phyloP scores from a whole-genome alignment of 1,284 basidiomycete genomes.

The Ustanciosporium gigantosporum region DNA sequence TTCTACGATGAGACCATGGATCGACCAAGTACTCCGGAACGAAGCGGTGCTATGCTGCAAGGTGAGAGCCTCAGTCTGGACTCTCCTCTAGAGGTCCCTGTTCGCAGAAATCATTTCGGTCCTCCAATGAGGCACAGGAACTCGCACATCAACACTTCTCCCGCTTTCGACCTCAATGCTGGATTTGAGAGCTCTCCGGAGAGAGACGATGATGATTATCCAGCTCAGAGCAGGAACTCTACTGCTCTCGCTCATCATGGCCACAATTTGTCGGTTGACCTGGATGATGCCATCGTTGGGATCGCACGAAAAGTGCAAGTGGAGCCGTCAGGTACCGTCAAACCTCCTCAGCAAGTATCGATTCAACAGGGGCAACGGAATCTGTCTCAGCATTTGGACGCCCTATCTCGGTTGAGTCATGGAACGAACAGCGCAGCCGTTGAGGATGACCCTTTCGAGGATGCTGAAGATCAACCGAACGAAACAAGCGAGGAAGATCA shows the following conservation, averaged over 20 bases:
- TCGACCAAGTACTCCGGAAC: neutral
- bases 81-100: constrained; percentile 36
- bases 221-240: neutral
- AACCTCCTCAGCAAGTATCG: constrained; percentile 19
- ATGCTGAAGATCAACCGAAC: constrained; percentile 38
- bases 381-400: constrained; percentile 30
- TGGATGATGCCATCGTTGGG: constrained; percentile 28
- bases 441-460: constrained; percentile 45
- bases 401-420: neutral
- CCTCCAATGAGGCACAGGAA: constrained; percentile 49
- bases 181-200: constrained; percentile 34
- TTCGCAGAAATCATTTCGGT: constrained; percentile 18
- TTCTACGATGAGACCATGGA: constrained; percentile 37
- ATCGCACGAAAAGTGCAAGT: constrained; percentile 35
- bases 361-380: constrained; percentile 34
- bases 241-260: neutral
- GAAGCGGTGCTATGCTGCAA: constrained; percentile 3
- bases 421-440: too few relatives aligned
- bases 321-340: constrained; percentile 21
- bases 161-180: constrained; percentile 41
- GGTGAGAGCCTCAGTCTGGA: constrained; percentile 18
- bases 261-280: constrained; percentile 10
- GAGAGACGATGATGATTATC: constrained; percentile 5
- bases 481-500: constrained; percentile 8
- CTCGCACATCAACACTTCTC: constrained; percentile 46